These are phyloP conservation scores for Fennellomyces sp. DNA, from an alignment of 371 early-diverging fungal genomes.

Conservation along the genomic window DNA sequence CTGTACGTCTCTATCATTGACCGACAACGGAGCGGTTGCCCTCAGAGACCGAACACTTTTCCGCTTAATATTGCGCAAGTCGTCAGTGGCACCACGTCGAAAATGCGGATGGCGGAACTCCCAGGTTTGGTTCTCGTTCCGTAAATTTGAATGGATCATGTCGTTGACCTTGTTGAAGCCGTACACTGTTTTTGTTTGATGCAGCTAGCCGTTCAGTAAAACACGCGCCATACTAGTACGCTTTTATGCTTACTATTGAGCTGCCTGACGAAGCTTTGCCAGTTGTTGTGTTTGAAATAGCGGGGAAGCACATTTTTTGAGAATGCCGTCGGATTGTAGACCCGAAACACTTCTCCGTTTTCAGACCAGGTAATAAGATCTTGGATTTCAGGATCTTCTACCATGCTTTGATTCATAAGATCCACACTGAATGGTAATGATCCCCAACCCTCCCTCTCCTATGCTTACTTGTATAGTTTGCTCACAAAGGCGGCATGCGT, in stretches of 20 bases:
- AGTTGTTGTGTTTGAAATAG: conserved; percentile 88
- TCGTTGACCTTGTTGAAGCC: conserved; percentile 67
- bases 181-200: conserved; percentile 42
- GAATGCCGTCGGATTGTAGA: conserved; percentile 61
- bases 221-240: too few relatives aligned
- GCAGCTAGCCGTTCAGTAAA: too few relatives aligned
- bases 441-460: background rate
- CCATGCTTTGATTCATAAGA: conserved; percentile 38
- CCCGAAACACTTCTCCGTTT: conserved; percentile 68
- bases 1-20: background rate
- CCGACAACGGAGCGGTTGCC: background rate
- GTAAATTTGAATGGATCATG: conserved; percentile 61
- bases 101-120: conserved; percentile 74
- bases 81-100: conserved; percentile 58
- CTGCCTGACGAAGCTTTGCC: conserved; percentile 87
- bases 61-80: conserved; percentile 66
- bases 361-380: conserved; percentile 67
- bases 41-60: conserved; percentile 53
- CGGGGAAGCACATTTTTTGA: conserved; percentile 65
- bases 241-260: conserved; percentile 63
- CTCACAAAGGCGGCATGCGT: conserved; percentile 73
- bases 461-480: conserved; percentile 65
- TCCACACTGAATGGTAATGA: background rate
- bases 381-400: conserved; percentile 60
- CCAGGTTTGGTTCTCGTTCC: conserved; percentile 67